phyloP scores from a whole-genome alignment of 768 basidiomycete species.

The Dacryopinax spathularia region DNA sequence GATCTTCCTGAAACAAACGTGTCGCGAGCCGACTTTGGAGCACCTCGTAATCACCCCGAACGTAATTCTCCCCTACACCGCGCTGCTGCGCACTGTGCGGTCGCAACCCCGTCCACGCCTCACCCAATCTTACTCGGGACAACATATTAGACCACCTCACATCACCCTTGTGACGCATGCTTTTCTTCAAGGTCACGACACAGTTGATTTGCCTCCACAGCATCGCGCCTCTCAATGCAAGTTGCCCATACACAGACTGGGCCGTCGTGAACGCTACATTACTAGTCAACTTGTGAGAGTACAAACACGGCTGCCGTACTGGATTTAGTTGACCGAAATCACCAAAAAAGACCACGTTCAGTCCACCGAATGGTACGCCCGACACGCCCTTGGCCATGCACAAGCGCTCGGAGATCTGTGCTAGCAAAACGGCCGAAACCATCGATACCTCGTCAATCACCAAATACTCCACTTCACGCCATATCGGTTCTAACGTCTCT shows the following conservation, averaged over 20 bases:
- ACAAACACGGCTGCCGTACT: not conserved
- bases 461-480: not conserved
- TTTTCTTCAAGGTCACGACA: not conserved
- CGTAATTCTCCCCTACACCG: not conserved
- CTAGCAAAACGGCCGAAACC: not conserved
- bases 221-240: not conserved
- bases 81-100: not conserved
- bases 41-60: not conserved
- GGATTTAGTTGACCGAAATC: not conserved
- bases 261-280: not conserved
- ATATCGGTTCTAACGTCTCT: not conserved
- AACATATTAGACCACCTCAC: not conserved
- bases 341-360: not conserved
- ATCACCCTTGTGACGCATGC: not conserved
- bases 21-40: not conserved
- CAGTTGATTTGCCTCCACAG: not conserved
- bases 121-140: not conserved
- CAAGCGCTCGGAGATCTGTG: not conserved
- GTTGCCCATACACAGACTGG: not conserved
- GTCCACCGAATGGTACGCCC: not conserved
- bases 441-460: not conserved
- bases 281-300: not conserved
- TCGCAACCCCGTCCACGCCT: not conserved
- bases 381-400: not conserved
- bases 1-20: not conserved